Base-by-base conservation (phyloP, 306 rosid species). In the Cajanus cajan region DNA sequence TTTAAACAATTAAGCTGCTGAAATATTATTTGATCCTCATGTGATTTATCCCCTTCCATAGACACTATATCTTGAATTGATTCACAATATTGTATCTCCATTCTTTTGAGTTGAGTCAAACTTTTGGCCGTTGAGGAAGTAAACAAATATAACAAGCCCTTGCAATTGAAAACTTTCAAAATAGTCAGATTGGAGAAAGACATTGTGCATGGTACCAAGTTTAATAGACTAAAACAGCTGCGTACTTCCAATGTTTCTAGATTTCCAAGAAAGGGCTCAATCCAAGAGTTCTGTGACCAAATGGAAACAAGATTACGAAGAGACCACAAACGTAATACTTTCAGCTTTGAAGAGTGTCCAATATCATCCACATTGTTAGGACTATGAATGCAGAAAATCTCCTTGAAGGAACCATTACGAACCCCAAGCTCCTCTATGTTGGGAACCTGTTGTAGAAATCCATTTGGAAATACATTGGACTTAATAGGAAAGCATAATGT, bases 221-320 rank as follows among this genome's bases (percentile, higher is more conserved):
- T n/a, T n/a, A n/a, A n/a, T n/a, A 44, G 15, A 31, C 8, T 3
- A 2, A 0, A 1, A 65, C 61, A 41, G 0, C 2, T 0, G 14
- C 12, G 12, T 52, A 80, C 7, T 58, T 62, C 6, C 39, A 81
- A 21, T 0, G 36, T 66, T 34, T 74, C 45, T 11, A 81, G 71
- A 16, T 15, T 10, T 45, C 13, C 15, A 8, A 40, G 25, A 24
- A 81, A n/a, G 2, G 62, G 68, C 18, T 40, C 39, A 2, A 68
- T 39, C 80, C 85, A 57, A 2, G 76, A n/a, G 61, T 74, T 68
- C 33, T 73, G 55, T 4, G 6, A 45, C 16, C 79, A 68, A 51
- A 80, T 73, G 48, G 69, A 65, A 50, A 50, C 22, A 7, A 50
- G 55, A 9, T 50, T 2, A 0, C 1, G 2, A 50, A 50, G 55